These are phyloP conservation scores for Calonectria leucothoes DNA, from an alignment of 2,329 filamentous ascomycete species.

Conservation along the genomic window DNA sequence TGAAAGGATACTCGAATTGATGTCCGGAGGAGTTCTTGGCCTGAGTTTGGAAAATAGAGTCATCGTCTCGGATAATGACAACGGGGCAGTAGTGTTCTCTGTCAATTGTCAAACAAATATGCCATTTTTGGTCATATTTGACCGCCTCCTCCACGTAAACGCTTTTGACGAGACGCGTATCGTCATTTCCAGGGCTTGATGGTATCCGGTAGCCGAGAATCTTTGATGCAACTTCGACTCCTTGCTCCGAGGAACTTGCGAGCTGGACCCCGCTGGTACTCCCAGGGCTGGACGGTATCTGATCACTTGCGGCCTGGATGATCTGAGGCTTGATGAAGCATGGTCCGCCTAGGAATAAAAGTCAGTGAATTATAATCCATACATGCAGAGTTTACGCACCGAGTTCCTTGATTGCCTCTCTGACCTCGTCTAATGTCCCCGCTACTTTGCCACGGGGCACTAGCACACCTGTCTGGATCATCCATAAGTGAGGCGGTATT, in stretches of 20 bases:
- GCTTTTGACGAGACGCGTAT: constrained; percentile 36
- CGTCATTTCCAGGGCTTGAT: constrained; percentile 7
- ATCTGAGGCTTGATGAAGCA: constrained; percentile 45
- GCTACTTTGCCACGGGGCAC: constrained; percentile 40
- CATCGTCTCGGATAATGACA: constrained; percentile 46
- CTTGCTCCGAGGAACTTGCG: constrained; percentile 29
- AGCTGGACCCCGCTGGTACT: constrained; percentile 15
- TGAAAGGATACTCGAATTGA: constrained; percentile 38
- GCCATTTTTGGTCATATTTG: constrained; percentile 49
- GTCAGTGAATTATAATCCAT: not conserved
- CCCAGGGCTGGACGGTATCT: constrained; percentile 23
- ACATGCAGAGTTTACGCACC: constrained; percentile 23
- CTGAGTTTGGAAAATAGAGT: constrained; percentile 33
- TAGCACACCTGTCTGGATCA: constrained; percentile 37
- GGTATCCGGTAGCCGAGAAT: constrained; percentile 30
- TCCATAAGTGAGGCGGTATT: not conserved
- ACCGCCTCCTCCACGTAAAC: constrained; percentile 51
- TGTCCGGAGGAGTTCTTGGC: not conserved
- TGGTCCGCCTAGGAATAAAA: constrained; percentile 25
- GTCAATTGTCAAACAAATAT: constrained; percentile 56
- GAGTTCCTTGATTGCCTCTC: constrained; percentile 33
- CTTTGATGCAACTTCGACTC: constrained; percentile 26
- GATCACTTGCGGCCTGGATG: constrained; percentile 25
- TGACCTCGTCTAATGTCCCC: constrained; percentile 33
- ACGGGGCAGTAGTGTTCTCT: constrained; percentile 53